Evolutionary conservation across 2,329 filamentous ascomycete species (phyloP).

Genomic region (Helotiales sp.): DNA sequence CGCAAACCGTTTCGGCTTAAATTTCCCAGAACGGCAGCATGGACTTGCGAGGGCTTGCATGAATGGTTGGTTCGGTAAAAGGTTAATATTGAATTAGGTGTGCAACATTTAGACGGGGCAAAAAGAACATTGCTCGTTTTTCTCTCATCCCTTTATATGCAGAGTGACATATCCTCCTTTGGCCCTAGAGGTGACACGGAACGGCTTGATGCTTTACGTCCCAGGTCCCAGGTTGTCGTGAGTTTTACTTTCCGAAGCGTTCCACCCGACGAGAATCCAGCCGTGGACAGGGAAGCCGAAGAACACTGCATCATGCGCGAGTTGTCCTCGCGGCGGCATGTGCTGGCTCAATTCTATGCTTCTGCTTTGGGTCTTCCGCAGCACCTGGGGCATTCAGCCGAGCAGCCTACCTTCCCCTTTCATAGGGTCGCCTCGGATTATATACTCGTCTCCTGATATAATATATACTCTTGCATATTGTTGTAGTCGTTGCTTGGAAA

Average conservation of each 20-base stretch:
- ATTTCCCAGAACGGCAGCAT: neutral
- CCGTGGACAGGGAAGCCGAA: neutral
- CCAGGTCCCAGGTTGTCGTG: neutral
- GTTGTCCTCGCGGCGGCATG: too few species aligned
- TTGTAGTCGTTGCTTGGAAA: too few species aligned
- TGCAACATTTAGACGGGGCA: neutral
- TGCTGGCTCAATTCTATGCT: too few species aligned
- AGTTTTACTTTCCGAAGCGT: neutral
- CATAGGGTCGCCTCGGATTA: neutral
- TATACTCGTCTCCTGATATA: neutral
- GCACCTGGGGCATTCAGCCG: neutral
- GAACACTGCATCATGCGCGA: neutral
- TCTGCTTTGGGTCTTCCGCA: neutral
- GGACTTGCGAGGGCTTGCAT: neutral
- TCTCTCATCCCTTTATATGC: neutral
- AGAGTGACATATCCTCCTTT: neutral
- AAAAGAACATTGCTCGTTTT: neutral
- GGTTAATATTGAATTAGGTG: neutral
- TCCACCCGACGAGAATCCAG: neutral
- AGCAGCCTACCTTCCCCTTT: neutral
- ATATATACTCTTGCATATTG: too few species aligned
- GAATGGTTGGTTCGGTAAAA: neutral
- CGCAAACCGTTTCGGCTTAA: constrained; percentile 9
- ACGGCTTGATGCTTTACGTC: neutral
- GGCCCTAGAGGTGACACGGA: neutral